Evolutionary conservation across 1,284 basidiomycete genomes (phyloP), one percentile per base, ranked within the genome.

Genomic region (Ustilago lituana): DNA sequence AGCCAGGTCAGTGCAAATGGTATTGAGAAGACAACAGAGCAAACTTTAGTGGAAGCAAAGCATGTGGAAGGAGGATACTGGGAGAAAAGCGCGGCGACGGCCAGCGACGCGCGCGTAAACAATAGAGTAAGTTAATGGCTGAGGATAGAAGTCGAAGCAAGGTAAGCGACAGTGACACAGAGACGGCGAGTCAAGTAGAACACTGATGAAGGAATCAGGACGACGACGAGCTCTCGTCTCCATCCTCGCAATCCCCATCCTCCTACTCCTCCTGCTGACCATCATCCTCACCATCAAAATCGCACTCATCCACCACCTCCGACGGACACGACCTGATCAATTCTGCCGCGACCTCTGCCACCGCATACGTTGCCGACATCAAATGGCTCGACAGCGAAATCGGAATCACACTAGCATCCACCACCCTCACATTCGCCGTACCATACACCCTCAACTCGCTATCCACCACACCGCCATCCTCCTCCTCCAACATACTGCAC

Each of bases 381-480:
- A 87, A 56, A 90, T 86, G 40, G 89, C 90, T 65, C 17, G 59
- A 64, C 45, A 80, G 39, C 23, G 73, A 63, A 43, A 80, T 55
- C 15, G 76, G 75, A 31, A 80, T 72, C n/a, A 83, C 74, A 5
- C 71, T 75, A 3, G 83, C 78, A 60, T 84, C 84, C 33, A 83
- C 77, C 22, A 84, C 82, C n/a, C 83, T 73, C 65, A 92, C 84
- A 83, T 90, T 90, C 77, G 85, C 72, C 4, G 86, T 85, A 23
- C 89, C 89, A 77, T 90, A 88, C 12, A 90, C 89, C 72, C 84
- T 84, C 37, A 90, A 82, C 45, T 87, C 83, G 22, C 86, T 83
- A 77, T 88, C 87, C 37, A 90, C 88, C 37, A 90, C 89, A 59
- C 89, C 89, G 38, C 89, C 89, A 50, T 84, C 80, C 17, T 83